Evolutionary conservation across 2,329 filamentous ascomycete species (phyloP).

Genomic region (Claviceps monticola): DNA sequence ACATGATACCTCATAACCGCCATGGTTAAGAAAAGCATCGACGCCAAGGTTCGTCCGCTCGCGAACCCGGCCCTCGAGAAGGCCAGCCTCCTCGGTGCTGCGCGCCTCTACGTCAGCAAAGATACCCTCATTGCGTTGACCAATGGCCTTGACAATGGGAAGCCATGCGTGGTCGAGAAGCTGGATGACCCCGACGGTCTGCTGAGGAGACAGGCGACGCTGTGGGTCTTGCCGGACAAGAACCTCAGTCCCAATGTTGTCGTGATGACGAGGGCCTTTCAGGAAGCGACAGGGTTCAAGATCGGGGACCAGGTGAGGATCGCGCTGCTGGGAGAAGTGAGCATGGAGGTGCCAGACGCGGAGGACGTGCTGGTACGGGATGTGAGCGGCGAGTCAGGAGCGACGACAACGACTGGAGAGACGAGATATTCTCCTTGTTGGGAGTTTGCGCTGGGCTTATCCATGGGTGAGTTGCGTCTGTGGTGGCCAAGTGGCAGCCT

Average conservation of each 20-base stretch:
- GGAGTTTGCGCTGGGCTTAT: conserved; percentile 21
- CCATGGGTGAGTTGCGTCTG: conserved; percentile 16
- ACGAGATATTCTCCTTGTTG: conserved; percentile 20
- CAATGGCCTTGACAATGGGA: conserved; percentile 28
- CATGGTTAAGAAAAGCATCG: conserved; percentile 22
- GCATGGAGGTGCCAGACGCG: conserved; percentile 33
- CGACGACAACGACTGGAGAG: conserved; percentile 16
- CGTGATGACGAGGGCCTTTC: conserved; percentile 60
- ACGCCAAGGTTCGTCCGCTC: conserved; percentile 28
- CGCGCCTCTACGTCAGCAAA: conserved; percentile 33
- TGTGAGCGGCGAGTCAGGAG: conserved; percentile 27
- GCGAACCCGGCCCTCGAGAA: conserved; percentile 28
- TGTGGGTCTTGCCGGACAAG: conserved; percentile 39
- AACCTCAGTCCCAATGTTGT: conserved; percentile 54
- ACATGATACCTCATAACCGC: conserved; percentile 3
- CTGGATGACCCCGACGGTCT: conserved; percentile 11
- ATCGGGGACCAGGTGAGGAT: conserved; percentile 52
- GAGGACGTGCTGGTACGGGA: conserved; percentile 48
- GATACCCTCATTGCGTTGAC: conserved; percentile 31
- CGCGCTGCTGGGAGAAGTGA: conserved; percentile 33
- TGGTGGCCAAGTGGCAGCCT: too few relatives aligned
- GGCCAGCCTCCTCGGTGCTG: conserved; percentile 27
- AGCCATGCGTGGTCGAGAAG: conserved; percentile 27
- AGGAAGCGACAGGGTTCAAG: conserved; percentile 58
- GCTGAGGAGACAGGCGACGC: conserved; percentile 29